Conservation (phyloP, 2,329 filamentous ascomycete genomes). For the Zymoseptoria pseudotritici region DNA sequence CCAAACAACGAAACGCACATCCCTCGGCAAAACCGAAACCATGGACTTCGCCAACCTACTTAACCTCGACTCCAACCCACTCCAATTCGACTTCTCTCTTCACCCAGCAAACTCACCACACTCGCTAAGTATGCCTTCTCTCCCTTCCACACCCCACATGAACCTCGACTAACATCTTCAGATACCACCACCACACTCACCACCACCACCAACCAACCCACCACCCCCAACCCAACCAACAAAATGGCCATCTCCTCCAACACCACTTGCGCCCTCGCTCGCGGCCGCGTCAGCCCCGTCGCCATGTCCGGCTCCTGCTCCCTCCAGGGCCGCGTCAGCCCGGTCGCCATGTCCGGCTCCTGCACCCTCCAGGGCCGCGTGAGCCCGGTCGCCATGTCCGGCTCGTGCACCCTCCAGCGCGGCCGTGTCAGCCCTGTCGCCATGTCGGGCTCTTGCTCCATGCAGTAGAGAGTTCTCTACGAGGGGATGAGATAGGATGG, state of each 20-base stretch:
- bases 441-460: neutral
- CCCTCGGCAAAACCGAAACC: neutral
- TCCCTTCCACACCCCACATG: too few relatives aligned
- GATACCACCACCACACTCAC: neutral
- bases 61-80: neutral
- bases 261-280: neutral
- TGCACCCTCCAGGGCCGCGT: slow-evolving; percentile 1
- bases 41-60: neutral
- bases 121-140: neutral
- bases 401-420: neutral
- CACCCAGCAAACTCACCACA: neutral
- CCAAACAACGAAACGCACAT: neutral
- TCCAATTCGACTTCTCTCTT: neutral
- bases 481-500: neutral
- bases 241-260: slow-evolving; percentile 2
- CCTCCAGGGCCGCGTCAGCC: neutral
- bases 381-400: neutral
- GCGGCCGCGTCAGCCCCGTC: neutral
- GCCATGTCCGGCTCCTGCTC: neutral
- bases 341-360: neutral
- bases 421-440: neutral
- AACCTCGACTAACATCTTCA: neutral
- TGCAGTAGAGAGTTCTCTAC: neutral
- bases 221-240: slow-evolving; percentile 1
- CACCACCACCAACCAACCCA: neutral